Evolutionary conservation across 331 rosid species (phyloP).

Genomic region (Erythrophleum ivorense): DNA sequence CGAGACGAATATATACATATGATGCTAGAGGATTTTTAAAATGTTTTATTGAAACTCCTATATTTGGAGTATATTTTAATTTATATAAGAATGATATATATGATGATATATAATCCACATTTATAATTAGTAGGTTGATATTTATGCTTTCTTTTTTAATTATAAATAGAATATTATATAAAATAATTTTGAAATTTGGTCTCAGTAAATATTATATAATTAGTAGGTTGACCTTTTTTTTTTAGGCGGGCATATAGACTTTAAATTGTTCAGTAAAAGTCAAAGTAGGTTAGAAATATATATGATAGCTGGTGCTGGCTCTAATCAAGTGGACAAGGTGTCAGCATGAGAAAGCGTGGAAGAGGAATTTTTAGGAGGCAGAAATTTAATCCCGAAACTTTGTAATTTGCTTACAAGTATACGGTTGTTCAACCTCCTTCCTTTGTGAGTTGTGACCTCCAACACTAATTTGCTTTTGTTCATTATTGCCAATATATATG

Average conservation of each 20-base stretch:
- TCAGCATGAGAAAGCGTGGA: neutral
- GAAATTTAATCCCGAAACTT: neutral
- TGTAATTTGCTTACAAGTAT: neutral
- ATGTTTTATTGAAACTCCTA: no score
- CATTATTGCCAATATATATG: neutral
- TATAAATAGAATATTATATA: no score
- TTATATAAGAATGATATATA: no score
- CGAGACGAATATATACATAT: no score
- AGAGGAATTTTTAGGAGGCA: neutral
- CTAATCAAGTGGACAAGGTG: neutral
- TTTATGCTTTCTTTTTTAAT: no score
- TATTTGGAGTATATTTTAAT: no score
- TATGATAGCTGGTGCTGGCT: neutral
- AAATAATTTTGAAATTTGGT: no score
- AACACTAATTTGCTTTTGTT: neutral
- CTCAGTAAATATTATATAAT: no score
- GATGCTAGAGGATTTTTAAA: no score
- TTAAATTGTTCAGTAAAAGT: neutral
- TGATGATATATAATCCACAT: no score
- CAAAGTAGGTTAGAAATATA: slow-evolving; percentile 4
- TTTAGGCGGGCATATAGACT: neutral
- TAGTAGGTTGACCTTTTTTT: no score
- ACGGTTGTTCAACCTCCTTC: slow-evolving; percentile 17
- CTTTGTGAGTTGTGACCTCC: neutral
- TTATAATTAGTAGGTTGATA: no score